Percentiles rank a stretch among this genome's conserved stretches.
Evolutionary conservation across 1,284 basidiomycete species (phyloP).

Genomic region (Entoloma clypeatum): DNA sequence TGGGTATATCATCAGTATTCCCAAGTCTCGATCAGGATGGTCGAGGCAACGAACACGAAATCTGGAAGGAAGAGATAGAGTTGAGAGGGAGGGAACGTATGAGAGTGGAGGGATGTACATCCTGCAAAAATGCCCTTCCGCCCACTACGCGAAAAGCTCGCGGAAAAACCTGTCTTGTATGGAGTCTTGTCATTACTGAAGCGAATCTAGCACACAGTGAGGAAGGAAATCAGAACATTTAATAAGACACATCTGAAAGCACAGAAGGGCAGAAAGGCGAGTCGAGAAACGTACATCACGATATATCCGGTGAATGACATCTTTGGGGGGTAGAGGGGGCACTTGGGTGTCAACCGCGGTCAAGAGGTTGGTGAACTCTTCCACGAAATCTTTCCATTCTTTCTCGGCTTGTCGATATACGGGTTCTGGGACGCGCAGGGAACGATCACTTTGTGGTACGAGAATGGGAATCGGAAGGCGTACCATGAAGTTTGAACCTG

Average conservation of each 20-base stretch:
- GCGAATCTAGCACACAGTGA: conserved; percentile 55
- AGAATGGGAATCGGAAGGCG: conserved; percentile 10
- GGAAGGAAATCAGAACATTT: not conserved
- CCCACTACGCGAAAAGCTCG: conserved; percentile 76
- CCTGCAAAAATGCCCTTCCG: conserved; percentile 74
- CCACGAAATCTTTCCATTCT: conserved; percentile 85
- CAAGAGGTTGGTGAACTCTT: conserved; percentile 62
- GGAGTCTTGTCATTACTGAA: conserved; percentile 94
- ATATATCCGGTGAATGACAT: conserved; percentile 82
- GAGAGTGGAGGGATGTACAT: conserved; percentile 38
- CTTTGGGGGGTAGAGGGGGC: conserved; percentile 81
- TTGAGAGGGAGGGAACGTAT: conserved; percentile 5
- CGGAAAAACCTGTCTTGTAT: conserved; percentile 79
- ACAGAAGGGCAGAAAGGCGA: not conserved
- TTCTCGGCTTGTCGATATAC: conserved; percentile 79
- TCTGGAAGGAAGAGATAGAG: conserved; percentile 27
- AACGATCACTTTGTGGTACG: not conserved
- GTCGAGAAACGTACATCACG: conserved; percentile 59
- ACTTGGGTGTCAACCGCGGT: conserved; percentile 75
- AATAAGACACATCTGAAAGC: not conserved
- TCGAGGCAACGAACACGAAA: conserved; percentile 38
- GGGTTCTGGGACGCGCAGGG: conserved; percentile 50
- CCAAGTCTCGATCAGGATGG: not conserved
- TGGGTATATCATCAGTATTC: too few species aligned
- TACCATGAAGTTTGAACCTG: conserved; percentile 78